A percentile compares a stretch with the other conserved stretches of the same genome.
These are phyloP conservation scores for Balansia obtecta DNA, from an alignment of 2,329 filamentous ascomycete genomes.

Conservation along the genomic window DNA sequence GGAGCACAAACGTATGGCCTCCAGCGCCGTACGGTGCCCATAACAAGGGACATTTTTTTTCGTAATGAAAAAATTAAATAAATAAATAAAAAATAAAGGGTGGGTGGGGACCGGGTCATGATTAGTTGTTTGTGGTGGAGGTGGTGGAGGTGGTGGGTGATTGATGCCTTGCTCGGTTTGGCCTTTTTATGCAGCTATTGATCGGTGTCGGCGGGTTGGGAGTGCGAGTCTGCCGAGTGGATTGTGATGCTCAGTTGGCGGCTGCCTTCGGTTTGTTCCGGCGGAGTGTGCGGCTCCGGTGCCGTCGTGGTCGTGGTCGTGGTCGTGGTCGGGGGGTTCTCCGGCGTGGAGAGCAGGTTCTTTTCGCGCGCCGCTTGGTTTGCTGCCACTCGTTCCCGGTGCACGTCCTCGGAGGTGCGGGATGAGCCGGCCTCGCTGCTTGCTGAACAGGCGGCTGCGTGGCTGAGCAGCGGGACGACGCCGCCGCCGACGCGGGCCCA, in stretches of 20 bases:
- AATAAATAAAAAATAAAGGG: too few species aligned
- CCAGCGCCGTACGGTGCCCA: background rate
- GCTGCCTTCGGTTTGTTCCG: conserved; percentile 16
- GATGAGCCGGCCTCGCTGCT: background rate
- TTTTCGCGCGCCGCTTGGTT: background rate
- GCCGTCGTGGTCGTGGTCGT: too few species aligned
- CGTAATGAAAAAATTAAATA: too few species aligned
- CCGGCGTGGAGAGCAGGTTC: background rate
- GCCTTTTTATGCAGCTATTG: conserved; percentile 9
- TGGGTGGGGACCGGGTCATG: too few species aligned
- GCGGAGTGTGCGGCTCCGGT: conserved; percentile 15
- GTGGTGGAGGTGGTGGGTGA: too few species aligned
- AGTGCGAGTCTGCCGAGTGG: conserved; percentile 8
- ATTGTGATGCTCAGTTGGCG: conserved; percentile 15
- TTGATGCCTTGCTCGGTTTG: too few species aligned
- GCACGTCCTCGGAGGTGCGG: conserved; percentile 1
- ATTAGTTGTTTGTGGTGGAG: too few species aligned
- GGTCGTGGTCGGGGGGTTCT: too few species aligned
- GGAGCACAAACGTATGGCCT: background rate
- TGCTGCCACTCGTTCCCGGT: background rate
- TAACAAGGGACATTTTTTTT: background rate
- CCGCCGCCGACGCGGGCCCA: conserved; percentile 90
- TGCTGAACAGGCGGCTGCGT: conserved; percentile 10
- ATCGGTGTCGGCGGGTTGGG: conserved; percentile 13
- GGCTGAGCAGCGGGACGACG: conserved; percentile 58